Conservation (phyloP, 192 early-diverging fungal genomes). For the Thamnidium elegans region DNA sequence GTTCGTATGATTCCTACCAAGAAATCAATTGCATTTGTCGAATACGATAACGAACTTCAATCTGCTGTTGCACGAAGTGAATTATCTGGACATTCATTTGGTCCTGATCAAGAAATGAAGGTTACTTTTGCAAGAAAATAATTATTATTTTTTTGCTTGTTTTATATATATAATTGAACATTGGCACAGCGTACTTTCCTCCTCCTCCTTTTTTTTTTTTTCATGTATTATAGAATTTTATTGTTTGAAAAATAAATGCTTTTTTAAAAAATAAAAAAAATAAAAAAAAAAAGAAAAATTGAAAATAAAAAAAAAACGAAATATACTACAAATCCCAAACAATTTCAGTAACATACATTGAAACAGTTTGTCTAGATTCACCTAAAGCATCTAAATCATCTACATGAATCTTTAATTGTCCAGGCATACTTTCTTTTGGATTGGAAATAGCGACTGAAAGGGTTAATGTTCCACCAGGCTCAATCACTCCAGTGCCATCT, state of each 20-base stretch:
- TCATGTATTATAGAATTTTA: conserved; percentile 13
- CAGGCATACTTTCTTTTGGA: conserved; percentile 66
- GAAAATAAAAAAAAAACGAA: too few species aligned
- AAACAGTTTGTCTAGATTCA: conserved; percentile 55
- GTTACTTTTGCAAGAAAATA: conserved; percentile 84
- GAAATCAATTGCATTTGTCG: conserved; percentile 94
- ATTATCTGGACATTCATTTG: conserved; percentile 63
- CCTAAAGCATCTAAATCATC: conserved; percentile 64
- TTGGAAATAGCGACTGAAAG: conserved; percentile 60
- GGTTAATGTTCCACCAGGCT: conserved; percentile 53
- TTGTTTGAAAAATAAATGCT: background rate
- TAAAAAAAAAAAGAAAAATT: background rate
- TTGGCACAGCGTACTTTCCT: conserved; percentile 1
- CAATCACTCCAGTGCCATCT: conserved; percentile 58
- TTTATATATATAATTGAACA: conserved; percentile 1
- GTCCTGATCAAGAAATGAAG: conserved; percentile 68
- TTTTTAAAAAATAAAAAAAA: too few species aligned
- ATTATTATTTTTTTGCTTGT: conserved; percentile 1
- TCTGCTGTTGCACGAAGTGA: conserved; percentile 75
- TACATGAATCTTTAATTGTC: conserved; percentile 71
- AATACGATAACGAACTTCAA: conserved; percentile 86
- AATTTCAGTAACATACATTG: conserved; percentile 64
- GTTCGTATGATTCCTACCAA: conserved; percentile 91
- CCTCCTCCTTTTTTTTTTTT: background rate
- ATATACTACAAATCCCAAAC: conserved; percentile 25